Percentiles rank a stretch among this genome's conserved stretches.
These are phyloP conservation scores for Globisporangium cystogenes DNA, from an alignment of 352 stramenopile genomes.

Conservation along the genomic window DNA sequence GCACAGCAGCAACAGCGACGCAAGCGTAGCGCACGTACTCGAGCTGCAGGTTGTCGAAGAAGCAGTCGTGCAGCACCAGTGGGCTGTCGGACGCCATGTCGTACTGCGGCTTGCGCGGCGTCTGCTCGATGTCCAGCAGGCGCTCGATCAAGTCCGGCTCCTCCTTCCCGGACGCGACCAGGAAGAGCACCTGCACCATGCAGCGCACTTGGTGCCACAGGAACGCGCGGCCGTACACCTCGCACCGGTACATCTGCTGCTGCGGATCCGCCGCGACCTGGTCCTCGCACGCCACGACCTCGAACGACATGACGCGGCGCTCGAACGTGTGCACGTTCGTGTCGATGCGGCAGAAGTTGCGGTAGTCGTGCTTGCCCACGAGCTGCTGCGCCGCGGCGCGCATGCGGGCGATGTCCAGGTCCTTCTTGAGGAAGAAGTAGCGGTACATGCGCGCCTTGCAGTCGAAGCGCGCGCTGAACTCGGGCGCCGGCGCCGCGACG, in stretches of 20 bases:
- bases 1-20: conserved; percentile 10
- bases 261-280: conserved; percentile 25
- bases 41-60: conserved; percentile 88
- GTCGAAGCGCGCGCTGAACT: conserved; percentile 96
- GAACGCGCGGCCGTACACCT: conserved; percentile 93
- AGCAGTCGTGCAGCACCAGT: conserved; percentile 97
- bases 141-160: conserved; percentile 81
- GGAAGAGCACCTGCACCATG: conserved; percentile 96
- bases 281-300: conserved; percentile 72
- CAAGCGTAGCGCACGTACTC: conserved; percentile 23
- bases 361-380: conserved; percentile 96
- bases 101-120: conserved; percentile 90
- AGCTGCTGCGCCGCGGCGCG: conserved; percentile 76
- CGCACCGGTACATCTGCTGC: conserved; percentile 68
- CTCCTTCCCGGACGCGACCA: conserved; percentile 93
- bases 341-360: conserved; percentile 99
- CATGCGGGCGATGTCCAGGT: conserved; percentile 86
- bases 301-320: conserved; percentile 71
- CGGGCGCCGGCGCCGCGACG: conserved; percentile 57
- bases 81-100: conserved; percentile 92
- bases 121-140: conserved; percentile 91
- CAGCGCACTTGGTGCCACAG: conserved; percentile 99
- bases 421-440: conserved; percentile 94
- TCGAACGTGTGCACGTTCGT: conserved; percentile 96
- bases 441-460: conserved; percentile 92